Evolutionary conservation across 345 rosid genomes (phyloP).

Genomic region (Salix purpurea): DNA sequence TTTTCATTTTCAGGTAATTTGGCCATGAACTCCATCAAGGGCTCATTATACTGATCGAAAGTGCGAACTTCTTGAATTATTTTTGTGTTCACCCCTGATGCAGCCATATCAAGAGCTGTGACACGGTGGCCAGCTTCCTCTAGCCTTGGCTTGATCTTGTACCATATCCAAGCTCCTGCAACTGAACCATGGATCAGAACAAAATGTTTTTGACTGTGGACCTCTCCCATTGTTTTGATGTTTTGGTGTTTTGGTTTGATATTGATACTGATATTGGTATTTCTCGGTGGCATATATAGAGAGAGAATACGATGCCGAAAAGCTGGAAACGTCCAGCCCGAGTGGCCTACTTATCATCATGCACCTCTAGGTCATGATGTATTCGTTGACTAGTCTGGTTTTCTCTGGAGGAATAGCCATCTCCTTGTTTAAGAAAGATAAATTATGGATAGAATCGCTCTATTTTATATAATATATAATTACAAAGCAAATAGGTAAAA

Average conservation of each 20-base stretch:
- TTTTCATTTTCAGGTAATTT: not conserved
- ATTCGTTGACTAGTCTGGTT: too few relatives aligned
- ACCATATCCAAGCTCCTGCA: conserved; percentile 28
- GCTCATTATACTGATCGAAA: not conserved
- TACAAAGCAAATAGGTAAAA: too few relatives aligned
- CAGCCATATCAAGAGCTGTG: conserved; percentile 19
- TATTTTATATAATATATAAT: too few relatives aligned
- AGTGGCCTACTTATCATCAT: too few relatives aligned
- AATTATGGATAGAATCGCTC: too few relatives aligned
- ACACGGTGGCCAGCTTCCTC: conserved; percentile 10
- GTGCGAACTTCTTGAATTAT: not conserved
- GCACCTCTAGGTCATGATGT: too few relatives aligned
- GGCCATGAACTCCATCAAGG: conserved; percentile 5
- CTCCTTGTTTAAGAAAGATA: too few relatives aligned
- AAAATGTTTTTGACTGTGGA: not conserved
- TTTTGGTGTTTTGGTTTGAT: not conserved
- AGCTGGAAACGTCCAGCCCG: too few relatives aligned
- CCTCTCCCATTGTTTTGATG: not conserved
- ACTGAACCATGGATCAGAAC: conserved; percentile 8
- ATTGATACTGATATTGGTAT: too few relatives aligned
- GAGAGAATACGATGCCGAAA: too few relatives aligned
- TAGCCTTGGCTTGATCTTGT: conserved; percentile 9
- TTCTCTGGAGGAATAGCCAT: too few relatives aligned
- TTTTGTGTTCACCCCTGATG: conserved; percentile 3
- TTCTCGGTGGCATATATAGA: too few relatives aligned